These are phyloP conservation scores for Xerocomus nothofagi DNA, from an alignment of 1,284 basidiomycete species.

Conservation along the genomic window DNA sequence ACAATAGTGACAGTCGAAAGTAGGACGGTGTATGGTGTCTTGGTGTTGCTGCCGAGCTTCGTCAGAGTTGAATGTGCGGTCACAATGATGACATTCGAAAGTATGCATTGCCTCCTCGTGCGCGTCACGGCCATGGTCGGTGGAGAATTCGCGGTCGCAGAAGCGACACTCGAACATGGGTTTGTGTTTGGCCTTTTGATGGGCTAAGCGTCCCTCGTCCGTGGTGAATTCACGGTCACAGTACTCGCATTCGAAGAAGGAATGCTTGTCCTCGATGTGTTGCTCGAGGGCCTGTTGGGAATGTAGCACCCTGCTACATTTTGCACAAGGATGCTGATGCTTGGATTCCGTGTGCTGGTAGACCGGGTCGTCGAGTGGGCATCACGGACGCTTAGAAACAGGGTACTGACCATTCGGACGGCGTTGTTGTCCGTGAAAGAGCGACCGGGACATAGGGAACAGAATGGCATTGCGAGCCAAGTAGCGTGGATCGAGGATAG, in stretches of 20 bases:
- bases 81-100: conserved; percentile 19
- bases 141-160: conserved; percentile 18
- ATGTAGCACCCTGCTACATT: conserved; percentile 11
- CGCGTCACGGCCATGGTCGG: not conserved
- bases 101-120: conserved; percentile 17
- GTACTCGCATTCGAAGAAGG: conserved; percentile 10
- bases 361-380: not conserved
- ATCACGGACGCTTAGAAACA: not conserved
- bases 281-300: conserved; percentile 14
- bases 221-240: conserved; percentile 22
- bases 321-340: conserved; percentile 14
- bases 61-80: conserved; percentile 12
- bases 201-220: conserved; percentile 5
- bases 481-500: not conserved
- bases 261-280: conserved; percentile 18
- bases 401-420: conserved; percentile 20
- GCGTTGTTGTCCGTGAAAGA: conserved; percentile 10
- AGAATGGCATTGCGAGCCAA: conserved; percentile 17
- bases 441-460: conserved; percentile 19
- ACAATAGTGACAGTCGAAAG: conserved; percentile 21
- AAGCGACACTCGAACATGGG: conserved; percentile 15
- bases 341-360: conserved; percentile 21
- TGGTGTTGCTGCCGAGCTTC: conserved; percentile 13
- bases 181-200: conserved; percentile 17
- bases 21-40: conserved; percentile 4